These are phyloP conservation scores for Backusella liffmaniae DNA, from an alignment of 192 early-diverging fungal genomes.

Conservation along the genomic window DNA sequence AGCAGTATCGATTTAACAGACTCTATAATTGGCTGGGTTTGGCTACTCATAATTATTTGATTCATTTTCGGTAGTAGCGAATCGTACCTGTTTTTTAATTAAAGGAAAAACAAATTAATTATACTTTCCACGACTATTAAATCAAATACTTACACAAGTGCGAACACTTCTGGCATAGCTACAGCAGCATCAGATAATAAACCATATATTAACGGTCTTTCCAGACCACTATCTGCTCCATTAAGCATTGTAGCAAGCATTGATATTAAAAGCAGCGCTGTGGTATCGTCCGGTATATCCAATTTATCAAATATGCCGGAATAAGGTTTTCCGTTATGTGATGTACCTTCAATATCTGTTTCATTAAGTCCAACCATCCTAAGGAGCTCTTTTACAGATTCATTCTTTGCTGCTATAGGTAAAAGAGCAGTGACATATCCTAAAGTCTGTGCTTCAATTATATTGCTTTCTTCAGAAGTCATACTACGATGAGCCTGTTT, in stretches of 20 bases:
- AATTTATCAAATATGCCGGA: slow-evolving; percentile 64
- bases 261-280: slow-evolving; percentile 60
- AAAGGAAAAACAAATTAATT: neutral
- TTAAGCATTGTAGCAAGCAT: slow-evolving; percentile 73
- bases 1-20: slow-evolving; percentile 67
- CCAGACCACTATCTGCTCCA: slow-evolving; percentile 66
- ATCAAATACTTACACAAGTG: slow-evolving; percentile 61
- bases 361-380: slow-evolving; percentile 46
- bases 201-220: slow-evolving; percentile 70
- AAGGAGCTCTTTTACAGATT: slow-evolving; percentile 52
- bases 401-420: slow-evolving; percentile 66
- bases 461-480: slow-evolving; percentile 24
- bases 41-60: slow-evolving; percentile 62
- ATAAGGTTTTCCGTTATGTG: slow-evolving; percentile 45
- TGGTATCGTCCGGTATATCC: slow-evolving; percentile 61
- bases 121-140: neutral
- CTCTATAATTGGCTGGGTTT: slow-evolving; percentile 61
- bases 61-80: slow-evolving; percentile 69
- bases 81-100: slow-evolving; percentile 56
- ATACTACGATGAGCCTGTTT: slow-evolving; percentile 36
- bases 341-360: slow-evolving; percentile 39
- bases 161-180: slow-evolving; percentile 69
- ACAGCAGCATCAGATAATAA: slow-evolving; percentile 74
- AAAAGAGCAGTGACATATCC: slow-evolving; percentile 80
- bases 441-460: slow-evolving; percentile 48